A percentile compares a stretch with the other conserved stretches of the same genome.
These are phyloP conservation scores for Cyclostephanos tholiformis DNA, from an alignment of 108 stramenopile species.

Conservation along the genomic window DNA sequence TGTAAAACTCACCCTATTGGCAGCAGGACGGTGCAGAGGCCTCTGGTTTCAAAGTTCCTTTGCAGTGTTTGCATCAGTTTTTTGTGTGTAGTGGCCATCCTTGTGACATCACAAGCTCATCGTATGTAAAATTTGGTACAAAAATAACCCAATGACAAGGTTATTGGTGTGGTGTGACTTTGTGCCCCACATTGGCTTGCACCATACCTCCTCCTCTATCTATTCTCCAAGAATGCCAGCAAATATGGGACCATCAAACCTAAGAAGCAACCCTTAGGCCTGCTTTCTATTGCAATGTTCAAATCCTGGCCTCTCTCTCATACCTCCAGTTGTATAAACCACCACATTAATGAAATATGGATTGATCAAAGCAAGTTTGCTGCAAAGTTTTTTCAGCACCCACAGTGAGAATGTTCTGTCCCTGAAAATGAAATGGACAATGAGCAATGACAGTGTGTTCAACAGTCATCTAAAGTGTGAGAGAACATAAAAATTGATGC, in stretches of 20 bases:
- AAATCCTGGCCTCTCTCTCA: constrained; percentile 3
- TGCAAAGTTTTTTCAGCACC: constrained; percentile 35
- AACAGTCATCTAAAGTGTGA: too few species aligned
- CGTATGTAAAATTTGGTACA: too few species aligned
- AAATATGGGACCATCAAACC: not conserved
- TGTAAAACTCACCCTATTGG: too few species aligned
- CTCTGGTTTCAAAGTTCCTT: too few species aligned
- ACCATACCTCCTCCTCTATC: not conserved
- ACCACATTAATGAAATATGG: constrained; percentile 46
- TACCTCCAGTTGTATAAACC: constrained; percentile 41
- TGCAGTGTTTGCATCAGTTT: too few species aligned
- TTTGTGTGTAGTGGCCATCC: too few species aligned
- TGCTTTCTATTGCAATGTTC: not conserved
- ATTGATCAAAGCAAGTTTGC: constrained; percentile 50
- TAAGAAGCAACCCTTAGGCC: not conserved
- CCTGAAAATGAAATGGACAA: not conserved
- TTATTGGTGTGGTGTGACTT: too few species aligned
- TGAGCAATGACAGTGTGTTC: too few species aligned
- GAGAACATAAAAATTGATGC: constrained; percentile 30
- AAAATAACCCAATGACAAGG: too few species aligned
- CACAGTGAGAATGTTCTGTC: constrained; percentile 37
- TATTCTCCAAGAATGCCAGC: not conserved
- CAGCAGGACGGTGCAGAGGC: too few species aligned
- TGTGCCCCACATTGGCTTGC: too few species aligned
- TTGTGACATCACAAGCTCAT: too few species aligned